Evolutionary conservation across 2,329 filamentous ascomycete species (phyloP), one percentile per base, ranked within the genome.

Genomic region (Epichloe amarillans): DNA sequence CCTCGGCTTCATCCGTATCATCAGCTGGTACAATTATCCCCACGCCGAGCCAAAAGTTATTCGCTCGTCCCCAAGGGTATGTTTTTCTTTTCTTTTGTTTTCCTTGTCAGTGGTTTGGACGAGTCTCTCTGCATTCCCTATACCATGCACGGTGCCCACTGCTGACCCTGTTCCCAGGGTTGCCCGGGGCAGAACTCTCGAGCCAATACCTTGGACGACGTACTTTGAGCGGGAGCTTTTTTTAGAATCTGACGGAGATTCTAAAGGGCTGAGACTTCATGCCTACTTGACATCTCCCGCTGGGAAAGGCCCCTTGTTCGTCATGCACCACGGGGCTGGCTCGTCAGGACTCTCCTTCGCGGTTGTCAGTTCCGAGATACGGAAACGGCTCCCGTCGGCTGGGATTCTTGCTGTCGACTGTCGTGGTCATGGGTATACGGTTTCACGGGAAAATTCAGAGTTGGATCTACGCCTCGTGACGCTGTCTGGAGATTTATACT

Each of bases 271-370:
- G 41, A 79, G 74, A 48, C 85, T 90, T 62, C 93, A 98, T 71
- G 86, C 80, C 52, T 97, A 97, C 66, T 74, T 97, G 42, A 95
- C 82, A 19, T 88, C 89, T 1, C 90, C 91, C 8, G 76, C 76
- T 41, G 82, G 76, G 38, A 76, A 77, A 54, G 87, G 85, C 0
- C 89, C 91, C 0, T 73, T 98, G 5, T 90, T 98, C 66, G 84
- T 97, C 53, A 88, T 86, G 69, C 93, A 98, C 64, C 93, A 98
- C 68, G 93, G 93, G 39, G 93, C 88, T 40, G 93, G 93, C 15
- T 95, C 90, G 4, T 95, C 90, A 0, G 94, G 86, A 6, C 77
- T 97, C 52, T 95, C 89, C 2, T 98, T 97, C 68, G 90, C 90
- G 5, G 75, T 88, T 4, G 81, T 95, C 54, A 81, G 84, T 2